A percentile compares a stretch with the other conserved stretches of the same genome.
Conservation (phyloP, 371 early-diverging fungal genomes). For the Rhizopus sp. region DNA sequence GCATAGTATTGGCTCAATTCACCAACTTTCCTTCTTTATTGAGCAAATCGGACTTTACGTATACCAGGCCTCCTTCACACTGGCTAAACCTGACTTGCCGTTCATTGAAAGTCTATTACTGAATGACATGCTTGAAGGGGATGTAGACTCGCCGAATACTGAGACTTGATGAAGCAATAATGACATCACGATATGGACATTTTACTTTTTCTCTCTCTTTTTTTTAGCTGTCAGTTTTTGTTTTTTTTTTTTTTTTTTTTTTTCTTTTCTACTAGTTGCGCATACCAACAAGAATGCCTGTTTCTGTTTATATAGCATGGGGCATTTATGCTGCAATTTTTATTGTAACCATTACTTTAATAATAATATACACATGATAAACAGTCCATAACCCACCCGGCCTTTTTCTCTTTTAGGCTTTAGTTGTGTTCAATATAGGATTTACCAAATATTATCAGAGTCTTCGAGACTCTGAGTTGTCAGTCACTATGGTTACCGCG, state of each 20-base stretch:
- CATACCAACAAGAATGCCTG: neutral
- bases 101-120: constrained; percentile 78
- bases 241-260: constrained; percentile 3
- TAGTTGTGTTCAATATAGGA: constrained; percentile 43
- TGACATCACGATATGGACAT: constrained; percentile 6
- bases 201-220: neutral
- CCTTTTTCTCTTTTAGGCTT: constrained; percentile 18
- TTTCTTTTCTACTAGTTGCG: neutral
- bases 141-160: constrained; percentile 23
- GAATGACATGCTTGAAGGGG: constrained; percentile 70
- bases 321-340: neutral
- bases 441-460: constrained; percentile 52
- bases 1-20: constrained; percentile 64
- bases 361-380: constrained; percentile 1
- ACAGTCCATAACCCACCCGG: neutral
- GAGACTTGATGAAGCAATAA: constrained; percentile 3
- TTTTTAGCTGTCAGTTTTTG: neutral
- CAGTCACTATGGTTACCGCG: constrained; percentile 43
- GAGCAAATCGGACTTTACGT: constrained; percentile 71
- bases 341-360: neutral
- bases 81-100: constrained; percentile 71
- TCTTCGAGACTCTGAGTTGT: constrained; percentile 41
- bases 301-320: neutral
- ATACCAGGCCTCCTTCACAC: constrained; percentile 71
- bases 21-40: constrained; percentile 77